Evolutionary conservation across 2,329 filamentous ascomycete species (phyloP).

Genomic region (Hymenoscyphus linearis): DNA sequence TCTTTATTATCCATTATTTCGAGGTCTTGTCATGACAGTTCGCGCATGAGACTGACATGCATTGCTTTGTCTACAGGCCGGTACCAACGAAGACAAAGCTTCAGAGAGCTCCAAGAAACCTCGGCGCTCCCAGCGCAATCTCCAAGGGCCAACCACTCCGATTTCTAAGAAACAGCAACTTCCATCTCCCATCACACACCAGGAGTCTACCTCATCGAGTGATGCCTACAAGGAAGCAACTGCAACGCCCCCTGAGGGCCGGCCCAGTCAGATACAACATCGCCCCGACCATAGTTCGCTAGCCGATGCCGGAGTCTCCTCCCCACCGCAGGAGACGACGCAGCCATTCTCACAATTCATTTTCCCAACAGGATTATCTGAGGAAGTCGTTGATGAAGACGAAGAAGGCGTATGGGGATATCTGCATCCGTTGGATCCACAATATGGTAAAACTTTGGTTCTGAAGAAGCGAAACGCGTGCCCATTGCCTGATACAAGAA

Average conservation of each 20-base stretch:
- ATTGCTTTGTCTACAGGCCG: not conserved
- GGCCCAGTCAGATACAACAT: conserved; percentile 47
- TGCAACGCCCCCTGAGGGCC: conserved; percentile 60
- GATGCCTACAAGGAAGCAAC: conserved; percentile 61
- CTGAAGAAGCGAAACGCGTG: conserved; percentile 71
- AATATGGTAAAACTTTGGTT: conserved; percentile 64
- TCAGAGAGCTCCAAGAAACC: conserved; percentile 65
- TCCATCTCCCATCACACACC: conserved; percentile 73
- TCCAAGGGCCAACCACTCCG: conserved; percentile 50
- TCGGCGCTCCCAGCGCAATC: conserved; percentile 69
- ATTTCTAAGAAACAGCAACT: conserved; percentile 62
- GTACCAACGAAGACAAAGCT: conserved; percentile 20
- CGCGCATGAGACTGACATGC: conserved; percentile 2
- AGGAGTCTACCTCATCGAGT: conserved; percentile 57
- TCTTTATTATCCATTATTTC: conserved; percentile 2
- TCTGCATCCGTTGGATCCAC: conserved; percentile 72
- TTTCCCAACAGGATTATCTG: conserved; percentile 66
- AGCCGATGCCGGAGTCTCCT: conserved; percentile 35
- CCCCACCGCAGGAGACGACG: conserved; percentile 71
- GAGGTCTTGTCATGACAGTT: conserved; percentile 11
- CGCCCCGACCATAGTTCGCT: conserved; percentile 34
- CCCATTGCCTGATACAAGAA: conserved; percentile 47
- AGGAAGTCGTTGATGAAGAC: conserved; percentile 80
- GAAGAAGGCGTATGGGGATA: conserved; percentile 86
- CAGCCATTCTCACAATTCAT: conserved; percentile 78